Evolutionary conservation across 371 early-diverging fungal species (phyloP), one percentile per base, ranked within the genome.

Genomic region (Saksenaea vasiformis): DNA sequence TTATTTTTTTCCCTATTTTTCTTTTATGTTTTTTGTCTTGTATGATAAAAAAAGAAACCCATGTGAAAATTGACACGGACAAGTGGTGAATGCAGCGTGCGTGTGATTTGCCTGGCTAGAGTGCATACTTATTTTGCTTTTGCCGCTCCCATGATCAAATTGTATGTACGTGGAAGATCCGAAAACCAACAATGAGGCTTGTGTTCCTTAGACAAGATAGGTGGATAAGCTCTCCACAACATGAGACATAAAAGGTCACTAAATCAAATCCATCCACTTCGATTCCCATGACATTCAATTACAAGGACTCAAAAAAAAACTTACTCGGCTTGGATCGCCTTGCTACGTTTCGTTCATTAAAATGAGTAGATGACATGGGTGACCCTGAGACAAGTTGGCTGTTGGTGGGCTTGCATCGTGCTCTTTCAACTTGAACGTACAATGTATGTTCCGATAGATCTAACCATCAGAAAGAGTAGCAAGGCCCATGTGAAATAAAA

Each of bases 311-410:
- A 54, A 54, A 54, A 54, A 54, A 54, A 54, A 54, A 28, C 26
- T 58, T 79, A 85, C 87, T 77, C 69, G 66, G 11, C 56, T 70
- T 31, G 90, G 80, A 34, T 87, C 81, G 54, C 84, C 81, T 28
- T 85, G 80, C 92, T 91, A 92, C 91, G 91, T 92, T 19, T 87
- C 84, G 70, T 85, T 83, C 55, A 92, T 84, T 19, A 92, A 70
- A 7, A 82, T 70, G 14, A 91, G 56, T 47, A 92, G 67, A 8
- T 79, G 77, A 27, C 69, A 70, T 26, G 92, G 91, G 59, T 88
- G 90, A 22, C 76, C 69, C 41, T 66, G 72, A 14, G 64, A 60
- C 59, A 92, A 64, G 43, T 82, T 85, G 5, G 80, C 77, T 41
- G 90, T 66, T 1, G 87, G 83, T 1, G 92, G 92, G 17, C 91